Percentiles rank a stretch among this genome's conserved stretches.
Conservation (phyloP, 257 asterid species). For the Solanum tarijense region DNA sequence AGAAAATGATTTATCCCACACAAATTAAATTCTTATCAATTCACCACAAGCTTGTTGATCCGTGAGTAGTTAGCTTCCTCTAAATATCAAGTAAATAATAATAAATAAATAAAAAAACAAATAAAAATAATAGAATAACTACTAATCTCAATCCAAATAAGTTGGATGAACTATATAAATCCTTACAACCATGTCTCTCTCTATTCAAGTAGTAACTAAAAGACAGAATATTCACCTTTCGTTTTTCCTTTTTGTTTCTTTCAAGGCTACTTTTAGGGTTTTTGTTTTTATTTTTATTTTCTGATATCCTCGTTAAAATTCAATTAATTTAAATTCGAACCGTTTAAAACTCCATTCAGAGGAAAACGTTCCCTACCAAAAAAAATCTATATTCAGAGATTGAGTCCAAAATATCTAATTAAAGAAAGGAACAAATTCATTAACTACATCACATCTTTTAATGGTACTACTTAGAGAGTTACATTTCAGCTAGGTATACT, state of each 20-base stretch:
- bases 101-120: background rate
- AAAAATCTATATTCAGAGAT: no score
- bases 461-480: background rate
- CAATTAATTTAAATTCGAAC: no score
- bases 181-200: background rate
- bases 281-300: no score
- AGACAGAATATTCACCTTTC: background rate
- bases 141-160: background rate
- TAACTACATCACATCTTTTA: no score
- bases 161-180: background rate
- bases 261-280: background rate
- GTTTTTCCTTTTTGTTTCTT: background rate
- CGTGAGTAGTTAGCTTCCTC: background rate
- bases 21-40: background rate
- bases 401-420: background rate
- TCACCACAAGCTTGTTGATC: background rate
- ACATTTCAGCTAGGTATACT: background rate
- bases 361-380: no score
- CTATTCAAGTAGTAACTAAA: background rate
- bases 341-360: accelerated
- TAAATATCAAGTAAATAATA: background rate
- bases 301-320: no score
- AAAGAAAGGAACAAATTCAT: no score
- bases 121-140: background rate
- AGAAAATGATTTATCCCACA: background rate